Evolutionary conservation across 2,329 filamentous ascomycete genomes (phyloP).

Genomic region (Botrytis tulipae): DNA sequence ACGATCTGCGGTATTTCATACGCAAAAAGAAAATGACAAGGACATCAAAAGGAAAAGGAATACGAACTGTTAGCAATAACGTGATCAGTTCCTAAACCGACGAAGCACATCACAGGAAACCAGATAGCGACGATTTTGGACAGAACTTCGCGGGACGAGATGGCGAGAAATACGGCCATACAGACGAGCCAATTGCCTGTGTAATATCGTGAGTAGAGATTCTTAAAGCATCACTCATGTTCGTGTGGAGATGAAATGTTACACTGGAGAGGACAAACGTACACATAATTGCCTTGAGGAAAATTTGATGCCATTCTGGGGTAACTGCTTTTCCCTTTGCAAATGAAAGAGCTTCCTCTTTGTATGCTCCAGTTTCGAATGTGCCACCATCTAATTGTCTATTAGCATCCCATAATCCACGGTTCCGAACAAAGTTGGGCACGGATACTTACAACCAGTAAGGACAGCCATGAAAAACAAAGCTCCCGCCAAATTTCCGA

Average conservation of each 20-base stretch:
- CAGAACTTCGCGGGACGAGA: conserved; percentile 50
- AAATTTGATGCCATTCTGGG: conserved; percentile 52
- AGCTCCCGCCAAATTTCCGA: conserved; percentile 49
- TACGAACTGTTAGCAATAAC: conserved; percentile 51
- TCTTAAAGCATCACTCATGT: background rate
- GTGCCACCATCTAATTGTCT: conserved; percentile 44
- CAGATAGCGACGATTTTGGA: conserved; percentile 56
- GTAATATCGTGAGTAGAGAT: background rate
- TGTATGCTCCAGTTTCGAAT: conserved; percentile 47
- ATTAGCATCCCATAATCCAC: background rate
- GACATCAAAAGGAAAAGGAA: background rate
- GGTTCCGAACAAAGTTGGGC: background rate
- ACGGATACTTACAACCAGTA: conserved; percentile 45
- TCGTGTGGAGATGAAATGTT: background rate
- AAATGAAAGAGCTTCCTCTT: conserved; percentile 45
- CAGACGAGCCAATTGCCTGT: conserved; percentile 55
- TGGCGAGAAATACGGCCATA: conserved; percentile 49
- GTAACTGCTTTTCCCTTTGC: conserved; percentile 49
- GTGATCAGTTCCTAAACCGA: conserved; percentile 53
- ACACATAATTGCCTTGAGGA: conserved; percentile 53
- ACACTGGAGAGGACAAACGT: conserved; percentile 19
- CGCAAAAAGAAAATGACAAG: background rate
- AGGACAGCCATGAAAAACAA: conserved; percentile 50
- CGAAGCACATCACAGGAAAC: conserved; percentile 56
- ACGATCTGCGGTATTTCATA: background rate